A percentile compares a stretch with the other conserved stretches of the same genome.
phyloP scores from a whole-genome alignment of 805 yeast genomes.

The Saccharomyces paradoxus region DNA sequence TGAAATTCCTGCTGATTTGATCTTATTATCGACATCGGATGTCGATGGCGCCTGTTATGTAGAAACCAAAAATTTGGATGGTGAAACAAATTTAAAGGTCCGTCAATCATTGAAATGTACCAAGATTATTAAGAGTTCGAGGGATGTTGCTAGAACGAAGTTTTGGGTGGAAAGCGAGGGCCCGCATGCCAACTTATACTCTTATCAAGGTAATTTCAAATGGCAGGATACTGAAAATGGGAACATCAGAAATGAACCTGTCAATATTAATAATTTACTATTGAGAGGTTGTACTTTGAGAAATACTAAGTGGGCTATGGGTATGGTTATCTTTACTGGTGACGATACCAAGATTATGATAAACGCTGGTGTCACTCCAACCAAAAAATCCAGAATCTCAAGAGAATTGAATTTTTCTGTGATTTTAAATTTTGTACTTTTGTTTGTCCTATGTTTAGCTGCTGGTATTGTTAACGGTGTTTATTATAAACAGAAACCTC shows the following conservation, averaged over 20 bases:
- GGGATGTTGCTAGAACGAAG: slow-evolving; percentile 42
- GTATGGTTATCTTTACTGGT: slow-evolving; percentile 71
- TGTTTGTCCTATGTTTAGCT: slow-evolving; percentile 60
- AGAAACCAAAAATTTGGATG: slow-evolving; percentile 78
- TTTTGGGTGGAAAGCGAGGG: slow-evolving; percentile 75
- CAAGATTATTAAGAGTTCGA: slow-evolving; percentile 39
- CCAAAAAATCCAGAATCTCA: slow-evolving; percentile 67
- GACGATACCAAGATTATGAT: slow-evolving; percentile 74
- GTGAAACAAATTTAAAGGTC: slow-evolving; percentile 70
- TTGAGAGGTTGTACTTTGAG: slow-evolving; percentile 72
- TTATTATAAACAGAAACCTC: slow-evolving; percentile 39
- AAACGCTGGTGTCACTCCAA: slow-evolving; percentile 75
- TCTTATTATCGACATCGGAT: slow-evolving; percentile 59
- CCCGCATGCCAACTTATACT: slow-evolving; percentile 72
- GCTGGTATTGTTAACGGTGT: slow-evolving; percentile 68
- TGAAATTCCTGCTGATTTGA: slow-evolving; percentile 71
- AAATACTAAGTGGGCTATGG: slow-evolving; percentile 79
- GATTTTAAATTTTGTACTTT: slow-evolving; percentile 51
- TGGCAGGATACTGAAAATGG: slow-evolving; percentile 33
- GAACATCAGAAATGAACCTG: slow-evolving; percentile 43
- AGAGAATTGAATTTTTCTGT: slow-evolving; percentile 66
- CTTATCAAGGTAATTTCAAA: slow-evolving; percentile 65
- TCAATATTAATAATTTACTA: slow-evolving; percentile 61
- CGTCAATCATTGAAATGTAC: slow-evolving; percentile 65
- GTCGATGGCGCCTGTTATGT: slow-evolving; percentile 63